Conservation (phyloP, 2,329 filamentous ascomycete species). For the Fusarium transvaalense region DNA sequence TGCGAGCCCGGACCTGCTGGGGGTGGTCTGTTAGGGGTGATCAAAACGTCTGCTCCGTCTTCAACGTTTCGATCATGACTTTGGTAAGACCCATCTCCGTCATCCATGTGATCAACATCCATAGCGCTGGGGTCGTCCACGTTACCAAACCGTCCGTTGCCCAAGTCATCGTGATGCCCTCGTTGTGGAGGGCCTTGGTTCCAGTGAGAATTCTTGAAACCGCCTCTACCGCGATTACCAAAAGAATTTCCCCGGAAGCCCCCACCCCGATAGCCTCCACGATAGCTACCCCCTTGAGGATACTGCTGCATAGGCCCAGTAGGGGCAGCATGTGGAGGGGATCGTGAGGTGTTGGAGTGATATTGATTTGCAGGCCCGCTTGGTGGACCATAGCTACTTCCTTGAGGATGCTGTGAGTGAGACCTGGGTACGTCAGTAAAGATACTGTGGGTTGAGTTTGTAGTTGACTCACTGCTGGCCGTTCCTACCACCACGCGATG, state of each 20-base stretch:
- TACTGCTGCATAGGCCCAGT: constrained; percentile 69
- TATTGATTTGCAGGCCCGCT: constrained; percentile 67
- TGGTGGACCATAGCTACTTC: constrained; percentile 62
- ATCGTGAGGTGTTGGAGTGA: constrained; percentile 61
- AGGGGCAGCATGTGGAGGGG: constrained; percentile 68
- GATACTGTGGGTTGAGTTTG: neutral
- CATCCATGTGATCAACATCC: constrained; percentile 33
- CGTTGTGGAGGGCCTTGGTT: constrained; percentile 42
- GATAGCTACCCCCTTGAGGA: constrained; percentile 60
- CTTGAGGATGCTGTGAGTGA: constrained; percentile 70
- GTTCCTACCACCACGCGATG: constrained; percentile 56
- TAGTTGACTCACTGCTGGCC: constrained; percentile 56
- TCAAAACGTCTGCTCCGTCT: constrained; percentile 62
- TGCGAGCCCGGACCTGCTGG: constrained; percentile 63
- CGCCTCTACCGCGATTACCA: constrained; percentile 68
- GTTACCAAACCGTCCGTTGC: constrained; percentile 37
- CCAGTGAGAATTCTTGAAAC: constrained; percentile 79
- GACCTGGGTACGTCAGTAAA: constrained; percentile 60
- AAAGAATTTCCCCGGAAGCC: constrained; percentile 72
- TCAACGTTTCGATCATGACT: constrained; percentile 52
- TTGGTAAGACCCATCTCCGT: constrained; percentile 42
- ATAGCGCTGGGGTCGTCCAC: constrained; percentile 33
- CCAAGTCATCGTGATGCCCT: constrained; percentile 42
- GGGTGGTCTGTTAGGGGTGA: constrained; percentile 66
- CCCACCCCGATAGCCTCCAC: constrained; percentile 64